phyloP scores from a whole-genome alignment of 768 basidiomycete species.

The Lyophyllum decastes region DNA sequence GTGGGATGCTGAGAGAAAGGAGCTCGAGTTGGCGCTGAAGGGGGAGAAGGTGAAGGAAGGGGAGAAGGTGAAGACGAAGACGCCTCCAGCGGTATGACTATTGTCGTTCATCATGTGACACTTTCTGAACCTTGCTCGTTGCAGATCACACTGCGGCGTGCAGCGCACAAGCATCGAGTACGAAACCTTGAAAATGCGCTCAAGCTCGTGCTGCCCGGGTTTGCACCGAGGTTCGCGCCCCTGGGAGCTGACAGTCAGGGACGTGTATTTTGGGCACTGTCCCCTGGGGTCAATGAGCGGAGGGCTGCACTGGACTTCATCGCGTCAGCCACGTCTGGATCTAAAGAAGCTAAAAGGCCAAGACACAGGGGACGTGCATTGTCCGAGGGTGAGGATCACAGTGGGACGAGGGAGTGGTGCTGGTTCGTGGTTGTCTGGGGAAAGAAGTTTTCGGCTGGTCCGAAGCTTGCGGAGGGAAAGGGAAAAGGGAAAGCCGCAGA shows the following conservation, averaged over 20 bases:
- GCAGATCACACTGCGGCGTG: slow-evolving; percentile 46
- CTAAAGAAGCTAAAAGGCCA: slow-evolving; percentile 35
- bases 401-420: slow-evolving; percentile 59
- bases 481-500: slow-evolving; percentile 16
- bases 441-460: slow-evolving; percentile 38
- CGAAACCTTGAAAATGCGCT: slow-evolving; percentile 54
- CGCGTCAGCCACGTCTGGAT: slow-evolving; percentile 15
- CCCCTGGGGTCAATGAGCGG: slow-evolving; percentile 58
- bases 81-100: slow-evolving; percentile 9
- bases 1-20: slow-evolving; percentile 50
- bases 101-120: not conserved
- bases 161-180: slow-evolving; percentile 51
- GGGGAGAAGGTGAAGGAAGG: slow-evolving; percentile 17
- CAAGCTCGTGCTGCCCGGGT: slow-evolving; percentile 47
- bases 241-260: slow-evolving; percentile 74
- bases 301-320: slow-evolving; percentile 50
- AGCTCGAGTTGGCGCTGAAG: slow-evolving; percentile 22
- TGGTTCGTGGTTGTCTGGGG: slow-evolving; percentile 84
- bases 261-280: slow-evolving; percentile 66
- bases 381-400: slow-evolving; percentile 48
- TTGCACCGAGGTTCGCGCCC: slow-evolving; percentile 53
- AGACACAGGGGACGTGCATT: slow-evolving; percentile 41
- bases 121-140: not conserved
- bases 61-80: slow-evolving; percentile 17
- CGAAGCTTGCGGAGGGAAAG: not conserved